Percentiles rank a stretch among this genome's conserved stretches.
phyloP scores from a whole-genome alignment of 2,329 filamentous ascomycete genomes.

The Verticillium tricorpus region DNA sequence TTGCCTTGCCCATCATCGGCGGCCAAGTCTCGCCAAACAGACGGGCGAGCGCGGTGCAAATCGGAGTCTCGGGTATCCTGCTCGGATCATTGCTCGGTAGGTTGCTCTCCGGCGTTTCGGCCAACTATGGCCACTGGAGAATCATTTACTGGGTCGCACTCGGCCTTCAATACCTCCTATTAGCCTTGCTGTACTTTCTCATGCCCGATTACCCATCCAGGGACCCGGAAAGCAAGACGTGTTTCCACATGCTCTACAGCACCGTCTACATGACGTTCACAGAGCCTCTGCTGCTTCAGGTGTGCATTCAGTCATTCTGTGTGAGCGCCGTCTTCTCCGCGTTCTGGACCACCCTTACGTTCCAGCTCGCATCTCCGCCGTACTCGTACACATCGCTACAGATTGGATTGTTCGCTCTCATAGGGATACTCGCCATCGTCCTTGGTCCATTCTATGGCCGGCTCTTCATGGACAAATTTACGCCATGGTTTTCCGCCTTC shows the following conservation, averaged over 20 bases:
- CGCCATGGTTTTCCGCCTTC: conserved; percentile 63
- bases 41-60: conserved; percentile 63
- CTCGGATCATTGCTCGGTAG: conserved; percentile 72
- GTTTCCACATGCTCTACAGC: conserved; percentile 58
- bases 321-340: conserved; percentile 44
- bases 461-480: conserved; percentile 63
- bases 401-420: conserved; percentile 74
- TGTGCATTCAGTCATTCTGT: conserved; percentile 61
- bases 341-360: conserved; percentile 65
- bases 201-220: conserved; percentile 78
- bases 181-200: conserved; percentile 60
- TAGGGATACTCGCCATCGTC: conserved; percentile 65
- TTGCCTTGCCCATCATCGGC: conserved; percentile 75
- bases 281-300: conserved; percentile 65
- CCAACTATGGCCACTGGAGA: conserved; percentile 69
- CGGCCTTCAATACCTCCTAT: conserved; percentile 64
- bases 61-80: conserved; percentile 70
- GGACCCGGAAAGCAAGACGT: conserved; percentile 61
- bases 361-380: conserved; percentile 65
- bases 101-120: conserved; percentile 67
- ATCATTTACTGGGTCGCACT: conserved; percentile 75
- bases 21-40: conserved; percentile 68
- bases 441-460: conserved; percentile 67
- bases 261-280: conserved; percentile 59
- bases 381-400: conserved; percentile 62